A percentile compares a stretch with the other conserved stretches of the same genome.
Conservation (phyloP, 2,329 filamentous ascomycete species). For the Ceratocystiopsis sp. region DNA sequence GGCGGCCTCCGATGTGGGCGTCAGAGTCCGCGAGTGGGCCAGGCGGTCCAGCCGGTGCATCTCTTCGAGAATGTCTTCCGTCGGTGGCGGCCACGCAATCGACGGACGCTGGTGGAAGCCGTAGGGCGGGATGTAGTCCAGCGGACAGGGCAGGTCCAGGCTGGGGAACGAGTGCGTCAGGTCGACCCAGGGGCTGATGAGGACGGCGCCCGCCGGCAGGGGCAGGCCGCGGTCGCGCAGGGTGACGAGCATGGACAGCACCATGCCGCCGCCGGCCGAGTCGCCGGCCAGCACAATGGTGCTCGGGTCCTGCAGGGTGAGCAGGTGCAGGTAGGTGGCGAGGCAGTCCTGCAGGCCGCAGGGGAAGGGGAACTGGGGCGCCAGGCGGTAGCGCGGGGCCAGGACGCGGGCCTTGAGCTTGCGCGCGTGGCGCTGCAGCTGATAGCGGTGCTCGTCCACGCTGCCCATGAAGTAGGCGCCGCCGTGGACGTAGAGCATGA, state of each 20-base stretch:
- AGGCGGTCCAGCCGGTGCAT: slow-evolving; percentile 25
- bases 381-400: slow-evolving; percentile 70
- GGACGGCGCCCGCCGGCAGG: slow-evolving; percentile 71
- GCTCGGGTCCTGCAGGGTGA: slow-evolving; percentile 57
- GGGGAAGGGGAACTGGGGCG: slow-evolving; percentile 90
- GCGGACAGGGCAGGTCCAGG: slow-evolving; percentile 49
- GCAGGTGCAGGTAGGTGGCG: slow-evolving; percentile 69
- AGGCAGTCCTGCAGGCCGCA: slow-evolving; percentile 84
- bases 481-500: slow-evolving; percentile 90
- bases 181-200: slow-evolving; percentile 94
- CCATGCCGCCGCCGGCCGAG: slow-evolving; percentile 85
- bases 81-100: slow-evolving; percentile 80
- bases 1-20: neutral
- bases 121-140: slow-evolving; percentile 76
- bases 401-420: slow-evolving; percentile 85
- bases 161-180: slow-evolving; percentile 92
- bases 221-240: slow-evolving; percentile 71
- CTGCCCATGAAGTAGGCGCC: slow-evolving; percentile 93
- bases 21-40: neutral
- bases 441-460: slow-evolving; percentile 93
- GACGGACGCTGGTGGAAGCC: slow-evolving; percentile 89
- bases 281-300: slow-evolving; percentile 84
- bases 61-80: slow-evolving; percentile 51
- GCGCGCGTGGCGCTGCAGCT: slow-evolving; percentile 87
- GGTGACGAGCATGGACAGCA: slow-evolving; percentile 60